A percentile compares a stretch with the other conserved stretches of the same genome.
These are phyloP conservation scores for Sanguinoderma infundibulare DNA, from an alignment of 1,284 basidiomycete species.

Conservation along the genomic window DNA sequence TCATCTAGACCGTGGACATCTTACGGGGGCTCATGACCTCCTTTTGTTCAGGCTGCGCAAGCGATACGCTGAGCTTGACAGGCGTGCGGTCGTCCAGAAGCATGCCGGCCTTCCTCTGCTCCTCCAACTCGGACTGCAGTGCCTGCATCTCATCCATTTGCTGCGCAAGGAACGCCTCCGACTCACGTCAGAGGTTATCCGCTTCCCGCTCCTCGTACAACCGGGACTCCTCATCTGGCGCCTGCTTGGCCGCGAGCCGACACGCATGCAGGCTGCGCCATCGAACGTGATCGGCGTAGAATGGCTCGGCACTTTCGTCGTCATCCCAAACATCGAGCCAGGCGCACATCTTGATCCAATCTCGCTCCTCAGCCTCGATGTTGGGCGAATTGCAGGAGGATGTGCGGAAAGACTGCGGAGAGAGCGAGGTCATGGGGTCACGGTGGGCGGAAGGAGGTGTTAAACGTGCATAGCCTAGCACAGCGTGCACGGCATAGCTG, in stretches of 20 bases:
- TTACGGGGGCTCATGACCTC: conserved; percentile 34
- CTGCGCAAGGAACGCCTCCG: conserved; percentile 84
- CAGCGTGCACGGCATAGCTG: too few relatives aligned
- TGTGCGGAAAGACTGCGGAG: conserved; percentile 22
- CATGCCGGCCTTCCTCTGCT: conserved; percentile 86
- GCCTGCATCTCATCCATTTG: conserved; percentile 93
- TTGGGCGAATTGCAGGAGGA: conserved; percentile 22
- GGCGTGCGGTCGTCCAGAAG: conserved; percentile 90
- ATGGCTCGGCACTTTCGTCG: conserved; percentile 86
- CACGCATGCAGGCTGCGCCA: conserved; percentile 78
- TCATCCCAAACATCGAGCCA: conserved; percentile 88
- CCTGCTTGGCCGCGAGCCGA: conserved; percentile 73
- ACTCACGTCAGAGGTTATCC: conserved; percentile 83
- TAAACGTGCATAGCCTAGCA: neutral
- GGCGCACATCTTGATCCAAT: conserved; percentile 70
- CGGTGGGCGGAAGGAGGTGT: conserved; percentile 16
- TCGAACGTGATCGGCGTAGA: conserved; percentile 82
- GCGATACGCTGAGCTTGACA: conserved; percentile 79
- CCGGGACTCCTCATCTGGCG: conserved; percentile 83
- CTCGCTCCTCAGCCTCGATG: conserved; percentile 73
- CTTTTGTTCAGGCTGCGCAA: conserved; percentile 54
- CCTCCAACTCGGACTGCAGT: conserved; percentile 80
- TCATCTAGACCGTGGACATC: neutral
- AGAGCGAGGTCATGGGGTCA: conserved; percentile 23
- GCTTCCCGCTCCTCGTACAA: conserved; percentile 82